Evolutionary conservation across 306 rosid species (phyloP).

Genomic region (Delonix regia): DNA sequence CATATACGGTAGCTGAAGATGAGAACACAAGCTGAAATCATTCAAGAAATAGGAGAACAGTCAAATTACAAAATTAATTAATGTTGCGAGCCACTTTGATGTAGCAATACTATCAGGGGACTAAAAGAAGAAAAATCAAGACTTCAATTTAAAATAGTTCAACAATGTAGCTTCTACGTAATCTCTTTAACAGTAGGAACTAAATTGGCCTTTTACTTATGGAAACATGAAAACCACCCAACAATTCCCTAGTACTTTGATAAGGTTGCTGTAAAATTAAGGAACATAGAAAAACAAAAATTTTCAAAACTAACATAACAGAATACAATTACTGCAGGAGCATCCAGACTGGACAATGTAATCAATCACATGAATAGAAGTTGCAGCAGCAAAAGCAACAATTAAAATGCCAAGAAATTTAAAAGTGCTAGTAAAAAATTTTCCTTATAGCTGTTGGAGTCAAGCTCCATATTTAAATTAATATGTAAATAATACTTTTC

Average conservation of each 20-base stretch:
- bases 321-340: neutral
- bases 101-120: neutral
- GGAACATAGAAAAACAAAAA: neutral
- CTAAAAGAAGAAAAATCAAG: constrained; percentile 14
- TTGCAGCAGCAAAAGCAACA: constrained; percentile 21
- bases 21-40: constrained; percentile 90
- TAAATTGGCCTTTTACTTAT: neutral
- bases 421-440: neutral
- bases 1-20: constrained; percentile 97
- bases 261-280: neutral
- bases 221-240: neutral
- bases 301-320: neutral
- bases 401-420: neutral
- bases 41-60: constrained; percentile 33
- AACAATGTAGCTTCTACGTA: constrained; percentile 4
- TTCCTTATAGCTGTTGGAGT: constrained; percentile 3
- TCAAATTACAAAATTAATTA: constrained; percentile 1
- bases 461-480: neutral
- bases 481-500: neutral
- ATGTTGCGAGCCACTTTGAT: constrained; percentile 1
- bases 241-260: neutral
- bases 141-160: neutral
- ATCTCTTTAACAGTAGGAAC: neutral
- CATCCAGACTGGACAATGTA: neutral
- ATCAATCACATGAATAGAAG: neutral